Percentiles rank a stretch among this genome's conserved stretches.
Conservation (phyloP, 2,329 filamentous ascomycete species). For the Rhynchosporium agropyri region DNA sequence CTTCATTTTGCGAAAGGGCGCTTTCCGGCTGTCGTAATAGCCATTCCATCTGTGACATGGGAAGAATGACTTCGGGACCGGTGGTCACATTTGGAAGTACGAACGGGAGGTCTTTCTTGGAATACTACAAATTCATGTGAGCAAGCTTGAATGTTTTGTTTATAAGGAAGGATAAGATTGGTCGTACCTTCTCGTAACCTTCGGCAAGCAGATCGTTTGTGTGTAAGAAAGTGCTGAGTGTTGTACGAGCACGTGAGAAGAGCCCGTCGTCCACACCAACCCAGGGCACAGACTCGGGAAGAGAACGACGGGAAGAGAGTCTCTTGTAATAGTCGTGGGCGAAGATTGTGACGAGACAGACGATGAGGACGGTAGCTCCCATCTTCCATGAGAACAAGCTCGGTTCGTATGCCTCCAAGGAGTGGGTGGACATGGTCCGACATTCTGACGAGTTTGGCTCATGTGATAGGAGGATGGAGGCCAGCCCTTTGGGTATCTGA, state of each 20-base stretch:
- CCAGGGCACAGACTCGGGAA: constrained; percentile 30
- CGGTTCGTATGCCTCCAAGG: not conserved
- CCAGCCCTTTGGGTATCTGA: too few relatives aligned
- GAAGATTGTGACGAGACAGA: not conserved
- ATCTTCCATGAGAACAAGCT: not conserved
- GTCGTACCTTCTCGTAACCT: constrained; percentile 30
- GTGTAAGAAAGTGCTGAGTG: constrained; percentile 25
- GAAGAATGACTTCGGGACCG: constrained; percentile 49
- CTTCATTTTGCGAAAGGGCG: constrained; percentile 42
- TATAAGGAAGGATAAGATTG: not conserved
- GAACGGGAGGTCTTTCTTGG: constrained; percentile 48
- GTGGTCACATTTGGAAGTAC: constrained; percentile 47
- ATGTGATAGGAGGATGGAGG: not conserved
- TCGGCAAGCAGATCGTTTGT: constrained; percentile 30
- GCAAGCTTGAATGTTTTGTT: not conserved
- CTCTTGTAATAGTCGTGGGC: constrained; percentile 21
- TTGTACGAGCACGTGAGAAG: constrained; percentile 28
- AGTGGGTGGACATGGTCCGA: not conserved
- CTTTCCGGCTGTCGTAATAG: constrained; percentile 46
- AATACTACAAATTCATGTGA: constrained; percentile 42
- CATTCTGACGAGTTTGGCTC: not conserved
- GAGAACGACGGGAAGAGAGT: constrained; percentile 26
- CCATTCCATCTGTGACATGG: constrained; percentile 47
- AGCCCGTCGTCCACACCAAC: constrained; percentile 20
- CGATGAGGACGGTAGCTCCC: not conserved